phyloP scores from a whole-genome alignment of 805 yeast genomes.

The Kurtzmaniella cleridarum region DNA sequence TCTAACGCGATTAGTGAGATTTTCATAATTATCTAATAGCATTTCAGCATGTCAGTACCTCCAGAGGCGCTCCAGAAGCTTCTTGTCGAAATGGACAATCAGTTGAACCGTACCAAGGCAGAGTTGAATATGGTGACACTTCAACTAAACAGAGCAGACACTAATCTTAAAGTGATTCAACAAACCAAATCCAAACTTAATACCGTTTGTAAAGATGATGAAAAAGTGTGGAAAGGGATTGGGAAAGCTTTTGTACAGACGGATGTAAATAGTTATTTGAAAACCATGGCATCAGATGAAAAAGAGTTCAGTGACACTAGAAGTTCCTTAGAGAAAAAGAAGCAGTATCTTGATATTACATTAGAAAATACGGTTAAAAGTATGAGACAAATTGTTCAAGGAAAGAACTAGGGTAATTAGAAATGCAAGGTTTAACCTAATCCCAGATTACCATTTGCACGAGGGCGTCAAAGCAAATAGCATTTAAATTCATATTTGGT shows the following conservation, averaged over 20 bases:
- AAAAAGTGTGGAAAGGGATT: conserved; percentile 74
- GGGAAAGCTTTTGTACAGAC: conserved; percentile 68
- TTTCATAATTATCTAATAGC: neutral
- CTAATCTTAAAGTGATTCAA: conserved; percentile 48
- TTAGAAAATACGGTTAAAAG: conserved; percentile 66
- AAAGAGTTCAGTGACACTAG: conserved; percentile 52
- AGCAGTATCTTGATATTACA: conserved; percentile 68
- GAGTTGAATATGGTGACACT: conserved; percentile 52
- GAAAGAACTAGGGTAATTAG: neutral
- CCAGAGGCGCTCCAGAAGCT: conserved; percentile 49
- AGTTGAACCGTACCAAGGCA: conserved; percentile 52
- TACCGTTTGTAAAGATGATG: conserved; percentile 32
- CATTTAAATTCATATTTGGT: neutral
- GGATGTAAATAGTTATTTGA: conserved; percentile 41
- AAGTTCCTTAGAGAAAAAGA: conserved; percentile 59
- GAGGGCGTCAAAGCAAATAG: too few species aligned
- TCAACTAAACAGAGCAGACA: conserved; percentile 44
- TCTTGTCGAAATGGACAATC: conserved; percentile 61
- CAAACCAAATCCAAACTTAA: conserved; percentile 54
- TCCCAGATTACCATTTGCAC: too few species aligned
- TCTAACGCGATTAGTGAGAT: too few species aligned
- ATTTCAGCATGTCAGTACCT: conserved; percentile 34
- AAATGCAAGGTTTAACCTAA: neutral
- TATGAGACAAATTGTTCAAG: conserved; percentile 44
- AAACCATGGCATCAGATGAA: conserved; percentile 47